Evolutionary conservation across 306 rosid genomes (phyloP), one percentile per base, ranked within the genome.

Genomic region (Sechiopsis laciniata): DNA sequence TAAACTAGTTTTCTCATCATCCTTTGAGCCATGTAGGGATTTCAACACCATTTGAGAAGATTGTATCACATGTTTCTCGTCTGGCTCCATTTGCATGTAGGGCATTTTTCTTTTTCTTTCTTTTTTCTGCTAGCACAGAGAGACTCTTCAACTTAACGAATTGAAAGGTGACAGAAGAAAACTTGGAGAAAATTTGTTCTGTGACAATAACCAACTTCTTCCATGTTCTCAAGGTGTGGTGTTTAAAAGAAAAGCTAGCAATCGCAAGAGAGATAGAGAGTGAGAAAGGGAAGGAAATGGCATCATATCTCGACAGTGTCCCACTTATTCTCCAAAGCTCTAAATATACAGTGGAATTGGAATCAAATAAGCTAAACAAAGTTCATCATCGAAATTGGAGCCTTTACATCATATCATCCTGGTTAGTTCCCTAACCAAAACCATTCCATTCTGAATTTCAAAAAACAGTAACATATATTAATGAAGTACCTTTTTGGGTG

Each of bases 31-130:
- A 65, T 65, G 16, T 45, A 17, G 29, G 52, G 71, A 40, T 42
- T 65, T 65, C n/a, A 40, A 65, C 71, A 6, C 53, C 71, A 65
- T 17, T 65, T 65, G 54, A 63, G 70, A n/a, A 65, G 54, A 19
- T 65, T 24, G 73, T 11, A 20, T 67, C 56, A 67, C 56, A 46
- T 67, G 56, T 21, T 67, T 67, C 40, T 67, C 73, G 21, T 46
- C 73, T 46, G 73, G 55, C 73, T 45, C 73, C 40, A 46, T 67
- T 20, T 67, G 73, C 73, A 67, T 46, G 56, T 67, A 20, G 55
- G 73, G 73, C 73, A 67, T 67, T 67, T 48, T 46, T 67, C 16
- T 42, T 42, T 17, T 37, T 37, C 45, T 48, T 46, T 67, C 16
- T 42, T 42, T 17, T 37, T 37, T 2, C 71, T 63, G 70, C 37